These are phyloP conservation scores for Golubevia pallescens DNA, from an alignment of 1,284 basidiomycete species.

Conservation along the genomic window DNA sequence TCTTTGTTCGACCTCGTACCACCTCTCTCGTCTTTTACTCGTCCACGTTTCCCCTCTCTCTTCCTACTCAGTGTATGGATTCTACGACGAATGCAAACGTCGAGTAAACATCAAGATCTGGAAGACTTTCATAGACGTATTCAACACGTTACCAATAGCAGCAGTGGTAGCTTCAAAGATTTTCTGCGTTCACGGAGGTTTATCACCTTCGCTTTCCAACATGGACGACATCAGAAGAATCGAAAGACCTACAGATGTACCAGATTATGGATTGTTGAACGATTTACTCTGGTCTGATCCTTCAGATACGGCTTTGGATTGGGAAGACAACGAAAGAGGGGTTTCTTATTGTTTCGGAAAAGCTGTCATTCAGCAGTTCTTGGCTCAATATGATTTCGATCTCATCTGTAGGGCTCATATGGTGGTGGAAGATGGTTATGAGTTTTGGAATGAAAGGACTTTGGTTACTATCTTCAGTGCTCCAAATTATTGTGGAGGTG, in stretches of 20 bases:
- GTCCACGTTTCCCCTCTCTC: constrained; percentile 9
- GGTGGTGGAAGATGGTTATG: constrained; percentile 97
- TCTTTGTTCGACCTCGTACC: constrained; percentile 7
- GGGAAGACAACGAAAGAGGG: constrained; percentile 99
- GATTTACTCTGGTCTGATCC: constrained; percentile 99
- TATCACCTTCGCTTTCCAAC: constrained; percentile 93
- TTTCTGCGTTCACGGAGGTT: constrained; percentile 97
- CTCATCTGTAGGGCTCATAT: constrained; percentile 99
- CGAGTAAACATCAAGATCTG: constrained; percentile 99
- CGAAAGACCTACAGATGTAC: constrained; percentile 96
- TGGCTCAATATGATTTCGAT: constrained; percentile 87
- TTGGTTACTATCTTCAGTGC: constrained; percentile 98
- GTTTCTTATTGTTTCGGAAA: constrained; percentile 99
- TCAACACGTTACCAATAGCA: constrained; percentile 98
- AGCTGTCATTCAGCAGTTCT: constrained; percentile 93
- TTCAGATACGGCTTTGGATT: constrained; percentile 93
- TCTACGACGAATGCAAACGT: constrained; percentile 99
- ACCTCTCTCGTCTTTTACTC: constrained; percentile 2
- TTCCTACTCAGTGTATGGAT: constrained; percentile 81
- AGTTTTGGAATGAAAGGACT: constrained; percentile 99
- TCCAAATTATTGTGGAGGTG: constrained; percentile 89
- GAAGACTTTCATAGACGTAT: constrained; percentile 99
- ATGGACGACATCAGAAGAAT: constrained; percentile 99
- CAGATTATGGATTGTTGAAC: constrained; percentile 97
- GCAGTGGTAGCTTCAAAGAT: constrained; percentile 99